Evolutionary conservation across 768 basidiomycete species (phyloP), one percentile per base, ranked within the genome.

Genomic region (Neoboletus subvelutipes): DNA sequence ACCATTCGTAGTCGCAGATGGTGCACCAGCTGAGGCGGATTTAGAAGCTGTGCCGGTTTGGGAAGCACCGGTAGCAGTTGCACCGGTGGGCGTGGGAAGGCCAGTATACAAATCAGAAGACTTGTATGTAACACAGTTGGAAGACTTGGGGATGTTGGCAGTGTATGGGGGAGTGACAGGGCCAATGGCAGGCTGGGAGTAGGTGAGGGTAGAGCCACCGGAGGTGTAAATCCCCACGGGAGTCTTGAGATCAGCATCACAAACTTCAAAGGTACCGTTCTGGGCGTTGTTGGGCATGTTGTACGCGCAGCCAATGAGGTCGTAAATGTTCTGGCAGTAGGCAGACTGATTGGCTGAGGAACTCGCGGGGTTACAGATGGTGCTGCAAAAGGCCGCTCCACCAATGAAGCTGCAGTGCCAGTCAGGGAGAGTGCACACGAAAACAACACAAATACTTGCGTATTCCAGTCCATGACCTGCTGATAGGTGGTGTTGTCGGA

Each of bases 291-390:
- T 83, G 18, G 92, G 92, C 46, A 83, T 85, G 71, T 92, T 93
- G 77, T 86, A 90, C 0, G 60, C 52, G 63, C 88, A 87, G 10
- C 92, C 92, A 47, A 90, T 79, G 42, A 81, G 82, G 66, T 92
- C 90, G 61, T 77, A 87, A 59, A 82, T 78, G 78, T 94, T 86
- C 70, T 88, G 74, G 74, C 90, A 92, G 68, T 73, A 83, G 9
- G 74, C 60, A 3, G 72, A 69, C 8, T 82, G 78, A 28, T 73
- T 45, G 6, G 26, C 10, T 53, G 80, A 71, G 13, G 80, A 65
- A 18, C 72, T 71, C 0, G 69, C 55, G 2, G 85, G 84, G 64
- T 88, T 80, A 72, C 91, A 93, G 0, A 80, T 78, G 66, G 91
- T 92, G 58, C 85, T 64, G 72, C 90, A 93, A 78, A 88, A 86